Base-by-base conservation (phyloP, 129 eudicot species). In the Solidago caesia region DNA sequence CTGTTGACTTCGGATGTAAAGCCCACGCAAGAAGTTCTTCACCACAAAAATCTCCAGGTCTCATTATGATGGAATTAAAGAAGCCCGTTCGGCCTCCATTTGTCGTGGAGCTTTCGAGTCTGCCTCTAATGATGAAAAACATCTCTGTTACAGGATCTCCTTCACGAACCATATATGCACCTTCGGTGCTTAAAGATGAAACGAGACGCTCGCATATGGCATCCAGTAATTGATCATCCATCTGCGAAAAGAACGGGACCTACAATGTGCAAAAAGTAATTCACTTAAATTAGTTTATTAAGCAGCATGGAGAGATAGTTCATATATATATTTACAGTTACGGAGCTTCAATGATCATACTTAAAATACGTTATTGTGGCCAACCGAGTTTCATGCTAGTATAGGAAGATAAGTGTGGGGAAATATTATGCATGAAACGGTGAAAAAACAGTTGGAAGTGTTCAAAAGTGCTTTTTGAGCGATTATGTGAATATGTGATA, bases 11-110 rank as follows among this genome's bases (percentile, higher is more conserved):
- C 25, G 96, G 99, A 75, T 85, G 94, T 73, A 95, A 68, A n/a
- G 99, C 99, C 99, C 99, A 95, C 11, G 91, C 92, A 4, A 95
- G 96, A 33, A 91, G 86, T 71, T 95, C 99, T 79, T 95, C 99
- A 47, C 99, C 99, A 55, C 97, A 91, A 67, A 95, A 95, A 70
- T 91, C 97, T 47, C 99, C 99, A 0, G 97, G 97, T 33, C 92
- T 72, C 75, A 95, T 73, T 25, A 79, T 84, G 12, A 89, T 95
- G 65, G 92, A 83, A 60, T 95, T 91, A 80, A 95, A 95, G 79
- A 95, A 95, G 10, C 99, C 99, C 1, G 96, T 91, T 5, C 99
- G 86, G 4, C 99, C 99, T 12, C 99, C 99, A 16, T 95, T 95
- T 66, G 99, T 95, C 5, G 99, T 95, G 26, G 96, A 91, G 55